Conservation (phyloP, 768 basidiomycete genomes). For the Amanita phalloides region DNA sequence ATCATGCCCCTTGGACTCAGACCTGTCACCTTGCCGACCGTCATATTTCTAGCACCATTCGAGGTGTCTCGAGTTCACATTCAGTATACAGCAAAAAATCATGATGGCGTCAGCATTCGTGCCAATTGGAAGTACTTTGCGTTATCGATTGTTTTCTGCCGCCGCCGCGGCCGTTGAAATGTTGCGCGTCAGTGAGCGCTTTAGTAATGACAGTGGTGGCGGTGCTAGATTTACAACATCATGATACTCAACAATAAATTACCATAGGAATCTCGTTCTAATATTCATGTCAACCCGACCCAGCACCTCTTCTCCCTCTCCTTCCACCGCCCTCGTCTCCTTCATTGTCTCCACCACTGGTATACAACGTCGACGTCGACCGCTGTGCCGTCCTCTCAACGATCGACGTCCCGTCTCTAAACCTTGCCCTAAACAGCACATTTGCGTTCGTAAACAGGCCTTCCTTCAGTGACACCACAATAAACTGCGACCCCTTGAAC, state of each 20-base stretch:
- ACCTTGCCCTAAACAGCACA: conserved; percentile 85
- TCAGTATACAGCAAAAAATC: too few relatives aligned
- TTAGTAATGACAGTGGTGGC: too few relatives aligned
- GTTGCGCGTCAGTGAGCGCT: too few relatives aligned
- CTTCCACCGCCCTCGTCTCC: conserved; percentile 20
- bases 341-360: conserved; percentile 19
- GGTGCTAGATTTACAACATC: too few relatives aligned
- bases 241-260: neutral
- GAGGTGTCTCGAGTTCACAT: too few relatives aligned
- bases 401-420: conserved; percentile 88
- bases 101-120: too few relatives aligned
- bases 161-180: too few relatives aligned
- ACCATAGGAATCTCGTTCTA: neutral
- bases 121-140: too few relatives aligned
- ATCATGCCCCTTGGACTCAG: too few relatives aligned
- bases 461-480: conserved; percentile 95
- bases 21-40: too few relatives aligned
- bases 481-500: conserved; percentile 97
- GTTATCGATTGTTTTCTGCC: too few relatives aligned
- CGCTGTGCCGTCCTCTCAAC: conserved; percentile 74
- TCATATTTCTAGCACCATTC: too few relatives aligned
- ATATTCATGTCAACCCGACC: neutral
- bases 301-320: neutral
- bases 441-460: conserved; percentile 97
- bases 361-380: conserved; percentile 40